Evolutionary conservation across 352 stramenopile genomes (phyloP).

Genomic region (Pilasporangium apinafurcum): DNA sequence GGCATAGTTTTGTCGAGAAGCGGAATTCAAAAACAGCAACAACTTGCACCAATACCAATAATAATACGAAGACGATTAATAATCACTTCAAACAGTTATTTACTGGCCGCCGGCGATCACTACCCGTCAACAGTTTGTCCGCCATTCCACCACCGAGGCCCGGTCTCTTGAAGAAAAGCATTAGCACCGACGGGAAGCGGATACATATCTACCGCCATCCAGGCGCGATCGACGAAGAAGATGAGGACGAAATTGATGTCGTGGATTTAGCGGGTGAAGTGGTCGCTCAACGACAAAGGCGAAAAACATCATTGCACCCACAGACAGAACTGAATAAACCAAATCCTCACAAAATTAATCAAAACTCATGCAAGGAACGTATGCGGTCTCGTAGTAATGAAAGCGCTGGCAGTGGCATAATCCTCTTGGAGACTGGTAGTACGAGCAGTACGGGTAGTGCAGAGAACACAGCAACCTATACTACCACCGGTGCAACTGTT

Average conservation of each 20-base stretch:
- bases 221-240: conserved; percentile 3
- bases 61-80: not conserved
- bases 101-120: conserved; percentile 21
- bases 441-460: too few species aligned
- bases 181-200: conserved; percentile 9
- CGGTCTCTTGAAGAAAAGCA: not conserved
- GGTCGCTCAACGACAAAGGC: not conserved
- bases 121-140: conserved; percentile 36
- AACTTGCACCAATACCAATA: not conserved
- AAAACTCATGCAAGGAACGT: too few species aligned
- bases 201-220: not conserved
- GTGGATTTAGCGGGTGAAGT: not conserved
- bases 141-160: not conserved
- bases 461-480: too few species aligned
- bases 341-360: too few species aligned
- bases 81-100: not conserved
- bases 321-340: conserved; percentile 40
- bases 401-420: too few species aligned
- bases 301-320: conserved; percentile 31
- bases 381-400: too few species aligned
- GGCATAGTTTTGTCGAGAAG: conserved; percentile 4
- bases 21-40: conserved; percentile 1
- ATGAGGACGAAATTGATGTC: not conserved
- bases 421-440: too few species aligned
- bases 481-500: too few species aligned